A percentile compares a stretch with the other conserved stretches of the same genome.
phyloP scores from a whole-genome alignment of 2,329 filamentous ascomycete species.

The Fusarium sororula region DNA sequence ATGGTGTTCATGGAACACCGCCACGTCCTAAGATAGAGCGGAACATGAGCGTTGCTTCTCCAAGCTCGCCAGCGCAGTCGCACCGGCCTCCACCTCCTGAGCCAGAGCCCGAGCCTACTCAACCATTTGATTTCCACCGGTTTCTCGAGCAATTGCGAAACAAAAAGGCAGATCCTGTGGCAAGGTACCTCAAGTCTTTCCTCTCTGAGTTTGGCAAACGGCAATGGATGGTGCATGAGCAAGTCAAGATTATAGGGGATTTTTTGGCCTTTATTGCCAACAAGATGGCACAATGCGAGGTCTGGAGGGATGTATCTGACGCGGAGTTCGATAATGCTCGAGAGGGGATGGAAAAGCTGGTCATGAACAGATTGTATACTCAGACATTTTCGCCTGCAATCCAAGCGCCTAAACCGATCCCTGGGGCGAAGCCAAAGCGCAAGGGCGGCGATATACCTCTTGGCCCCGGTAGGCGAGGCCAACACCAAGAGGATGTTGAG shows the following conservation, averaged over 20 bases:
- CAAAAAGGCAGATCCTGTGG: conserved; percentile 96
- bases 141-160: conserved; percentile 96
- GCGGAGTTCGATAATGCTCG: conserved; percentile 98
- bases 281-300: conserved; percentile 97
- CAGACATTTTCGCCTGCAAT: conserved; percentile 98
- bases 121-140: conserved; percentile 96
- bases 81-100: conserved; percentile 76
- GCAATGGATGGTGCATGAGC: conserved; percentile 99
- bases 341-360: conserved; percentile 99
- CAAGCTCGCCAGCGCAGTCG: conserved; percentile 60
- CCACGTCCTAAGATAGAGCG: conserved; percentile 52
- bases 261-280: conserved; percentile 97
- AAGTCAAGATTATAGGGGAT: conserved; percentile 98
- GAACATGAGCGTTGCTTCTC: conserved; percentile 43
- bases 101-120: conserved; percentile 79
- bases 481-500: conserved; percentile 98
- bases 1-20: conserved; percentile 57
- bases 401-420: conserved; percentile 77
- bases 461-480: conserved; percentile 86
- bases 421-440: conserved; percentile 73
- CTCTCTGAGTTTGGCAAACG: conserved; percentile 94
- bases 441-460: conserved; percentile 74
- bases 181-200: conserved; percentile 94
- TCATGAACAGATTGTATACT: conserved; percentile 96
- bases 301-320: conserved; percentile 95